These are phyloP conservation scores for Luffa aegyptiaca DNA, from an alignment of 306 rosid species.

Conservation along the genomic window DNA sequence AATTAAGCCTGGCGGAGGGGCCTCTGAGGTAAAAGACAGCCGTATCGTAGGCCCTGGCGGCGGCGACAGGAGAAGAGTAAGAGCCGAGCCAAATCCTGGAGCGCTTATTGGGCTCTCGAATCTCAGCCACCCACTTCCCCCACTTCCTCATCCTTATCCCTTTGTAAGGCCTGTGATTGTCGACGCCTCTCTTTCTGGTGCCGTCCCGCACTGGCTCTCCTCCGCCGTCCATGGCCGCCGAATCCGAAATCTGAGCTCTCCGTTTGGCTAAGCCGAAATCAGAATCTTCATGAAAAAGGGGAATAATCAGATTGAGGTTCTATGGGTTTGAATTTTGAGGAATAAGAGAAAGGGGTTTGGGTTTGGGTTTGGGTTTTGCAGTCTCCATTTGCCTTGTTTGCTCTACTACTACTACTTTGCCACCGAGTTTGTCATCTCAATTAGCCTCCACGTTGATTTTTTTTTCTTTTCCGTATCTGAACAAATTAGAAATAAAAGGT, in stretches of 20 bases:
- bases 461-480: neutral
- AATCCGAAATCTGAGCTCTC: neutral
- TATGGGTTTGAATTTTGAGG: neutral
- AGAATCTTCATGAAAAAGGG: slow-evolving; percentile 24
- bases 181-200: slow-evolving; percentile 24
- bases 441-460: slow-evolving; percentile 56
- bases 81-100: slow-evolving; percentile 98
- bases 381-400: neutral
- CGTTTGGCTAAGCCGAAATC: slow-evolving; percentile 3
- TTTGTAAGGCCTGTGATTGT: slow-evolving; percentile 68
- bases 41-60: slow-evolving; percentile 94
- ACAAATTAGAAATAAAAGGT: neutral
- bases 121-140: slow-evolving; percentile 99
- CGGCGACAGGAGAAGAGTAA: slow-evolving; percentile 85
- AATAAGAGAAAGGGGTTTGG: neutral
- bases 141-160: slow-evolving; percentile 99
- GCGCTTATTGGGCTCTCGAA: slow-evolving; percentile 93
- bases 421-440: slow-evolving; percentile 53
- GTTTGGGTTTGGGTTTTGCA: slow-evolving; percentile 1
- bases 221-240: slow-evolving; percentile 10
- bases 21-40: slow-evolving; percentile 86
- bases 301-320: slow-evolving; percentile 1
- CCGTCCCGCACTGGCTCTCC: slow-evolving; percentile 23
- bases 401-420: slow-evolving; percentile 26
- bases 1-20: slow-evolving; percentile 83